Base-by-base conservation (phyloP, 1,139 yeast species). In the Debaryomyces psychrophilus region DNA sequence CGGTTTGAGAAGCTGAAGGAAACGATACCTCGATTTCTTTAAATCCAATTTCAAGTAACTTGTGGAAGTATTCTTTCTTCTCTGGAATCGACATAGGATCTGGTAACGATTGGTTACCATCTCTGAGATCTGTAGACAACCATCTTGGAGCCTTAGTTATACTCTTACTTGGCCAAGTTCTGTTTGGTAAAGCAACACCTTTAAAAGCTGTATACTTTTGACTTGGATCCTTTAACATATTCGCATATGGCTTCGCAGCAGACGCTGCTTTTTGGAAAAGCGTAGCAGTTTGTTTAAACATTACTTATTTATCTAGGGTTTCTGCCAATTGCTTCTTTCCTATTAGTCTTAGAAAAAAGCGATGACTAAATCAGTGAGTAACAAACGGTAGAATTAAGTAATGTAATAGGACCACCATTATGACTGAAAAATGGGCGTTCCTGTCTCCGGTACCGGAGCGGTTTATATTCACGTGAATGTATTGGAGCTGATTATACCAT, bases 101-200 rank as follows among this genome's bases (percentile, higher is more conserved):
- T 12, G 80, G 80, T 46, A 75, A 68, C 9, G 79, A 66, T 54
- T 75, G 80, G 56, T 75, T 75, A 15, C 80, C 80, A 50, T 75
- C 80, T 61, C 80, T 68, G 44, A 75, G 71, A 57, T 75, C 80
- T 14, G 79, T 75, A 31, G 78, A 71, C 44, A 75, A 67, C 80
- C 80, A 75, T 52, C 80, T 65, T 26, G 80, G 80, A 8, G 79
- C 74, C 46, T 68, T 70, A 45, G 68, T 59, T 48, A 75, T 63
- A 22, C 61, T 53, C 41, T 68, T 69, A 37, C 63, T 56, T 2
- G 80, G 80, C 80, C 80, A 75, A 23, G 64, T 64, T 54, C 80
- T 63, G 52, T 70, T 64, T 4, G 75, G 72, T 43, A 74, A 67
- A 17, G 66, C 50, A 27, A 75, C 63, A 7, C 69, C 68, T 36